Percentiles rank a stretch among this genome's conserved stretches.
Conservation (phyloP, 2,329 filamentous ascomycete genomes). For the Neopestalotiopsis sp. region DNA sequence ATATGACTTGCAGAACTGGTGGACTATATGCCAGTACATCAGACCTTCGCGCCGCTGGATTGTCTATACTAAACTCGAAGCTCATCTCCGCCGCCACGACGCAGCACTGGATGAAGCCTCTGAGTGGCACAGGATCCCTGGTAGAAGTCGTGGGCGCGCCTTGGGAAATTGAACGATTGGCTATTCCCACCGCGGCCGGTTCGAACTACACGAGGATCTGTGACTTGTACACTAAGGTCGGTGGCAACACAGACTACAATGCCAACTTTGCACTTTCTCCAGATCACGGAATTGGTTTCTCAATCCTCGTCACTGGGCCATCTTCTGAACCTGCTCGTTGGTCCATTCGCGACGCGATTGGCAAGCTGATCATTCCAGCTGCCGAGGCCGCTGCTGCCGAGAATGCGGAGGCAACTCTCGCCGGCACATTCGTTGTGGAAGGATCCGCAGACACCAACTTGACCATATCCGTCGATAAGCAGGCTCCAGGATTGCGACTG, state of each 20-base stretch:
- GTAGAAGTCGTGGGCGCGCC: neutral
- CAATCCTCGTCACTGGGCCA: neutral
- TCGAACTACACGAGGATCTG: neutral
- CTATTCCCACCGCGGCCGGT: neutral
- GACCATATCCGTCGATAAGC: neutral
- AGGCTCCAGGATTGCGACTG: neutral
- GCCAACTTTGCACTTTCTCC: neutral
- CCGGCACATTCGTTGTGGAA: neutral
- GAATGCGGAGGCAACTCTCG: neutral
- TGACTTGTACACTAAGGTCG: constrained; percentile 5
- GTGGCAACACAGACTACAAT: neutral
- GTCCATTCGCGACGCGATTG: neutral
- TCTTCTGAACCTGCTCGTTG: neutral
- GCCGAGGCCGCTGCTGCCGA: constrained; percentile 7
- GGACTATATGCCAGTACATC: neutral
- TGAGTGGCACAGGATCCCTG: neutral
- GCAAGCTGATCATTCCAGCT: constrained; percentile 1
- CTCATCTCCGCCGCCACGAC: neutral
- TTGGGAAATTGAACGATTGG: constrained; percentile 5
- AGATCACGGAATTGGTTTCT: constrained; percentile 7
- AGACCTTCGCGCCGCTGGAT: neutral
- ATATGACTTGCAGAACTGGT: neutral
- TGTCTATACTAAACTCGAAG: constrained; percentile 1
- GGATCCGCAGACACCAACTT: neutral
- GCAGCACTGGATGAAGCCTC: constrained; percentile 4